phyloP scores from a whole-genome alignment of 768 basidiomycete genomes.

The Ramaria rubella region DNA sequence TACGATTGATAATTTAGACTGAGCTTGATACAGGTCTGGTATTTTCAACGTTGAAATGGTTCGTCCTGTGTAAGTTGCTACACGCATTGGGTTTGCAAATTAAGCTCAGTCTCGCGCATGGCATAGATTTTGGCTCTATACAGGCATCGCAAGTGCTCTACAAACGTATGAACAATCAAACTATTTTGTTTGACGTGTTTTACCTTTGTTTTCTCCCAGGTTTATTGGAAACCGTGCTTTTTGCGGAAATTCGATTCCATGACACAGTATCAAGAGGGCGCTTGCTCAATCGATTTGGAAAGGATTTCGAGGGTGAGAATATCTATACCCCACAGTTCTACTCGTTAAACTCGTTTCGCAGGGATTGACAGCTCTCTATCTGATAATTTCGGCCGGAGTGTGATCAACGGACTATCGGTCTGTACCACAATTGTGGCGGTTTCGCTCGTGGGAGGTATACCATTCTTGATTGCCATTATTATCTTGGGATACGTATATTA shows the following conservation, averaged over 20 bases:
- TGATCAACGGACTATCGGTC: constrained; percentile 64
- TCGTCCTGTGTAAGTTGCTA: constrained; percentile 56
- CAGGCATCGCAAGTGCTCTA: constrained; percentile 74
- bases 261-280: constrained; percentile 87
- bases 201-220: constrained; percentile 31
- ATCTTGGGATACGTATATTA: constrained; percentile 60
- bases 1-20: constrained; percentile 2
- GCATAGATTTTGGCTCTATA: constrained; percentile 67
- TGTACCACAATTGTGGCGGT: constrained; percentile 67
- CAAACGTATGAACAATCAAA: constrained; percentile 40
- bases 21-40: constrained; percentile 37
- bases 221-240: constrained; percentile 73
- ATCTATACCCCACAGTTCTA: constrained; percentile 19
- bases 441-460: constrained; percentile 69
- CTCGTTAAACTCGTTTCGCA: constrained; percentile 28
- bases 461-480: constrained; percentile 58
- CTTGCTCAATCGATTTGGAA: constrained; percentile 77
- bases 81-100: background rate
- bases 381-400: constrained; percentile 79
- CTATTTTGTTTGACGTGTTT: background rate
- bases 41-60: constrained; percentile 56
- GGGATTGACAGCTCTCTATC: constrained; percentile 79
- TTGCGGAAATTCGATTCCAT: constrained; percentile 88
- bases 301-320: constrained; percentile 54
- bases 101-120: constrained; percentile 4